These are phyloP conservation scores for Neurospora terricola DNA, from an alignment of 495 filamentous ascomycete species.

Conservation along the genomic window DNA sequence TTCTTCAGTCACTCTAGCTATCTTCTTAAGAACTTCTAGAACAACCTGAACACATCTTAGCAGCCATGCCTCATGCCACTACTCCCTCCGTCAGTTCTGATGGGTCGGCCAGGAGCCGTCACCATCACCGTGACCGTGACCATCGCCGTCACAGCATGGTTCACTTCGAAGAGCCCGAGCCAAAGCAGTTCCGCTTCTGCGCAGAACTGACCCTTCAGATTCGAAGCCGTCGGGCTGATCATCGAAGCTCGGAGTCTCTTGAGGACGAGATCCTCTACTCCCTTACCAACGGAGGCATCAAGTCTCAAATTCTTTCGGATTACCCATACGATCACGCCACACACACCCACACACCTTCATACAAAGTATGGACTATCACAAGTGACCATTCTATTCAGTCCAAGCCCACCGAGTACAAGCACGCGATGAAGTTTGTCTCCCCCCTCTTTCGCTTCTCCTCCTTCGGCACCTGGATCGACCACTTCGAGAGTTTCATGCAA, in stretches of 20 bases:
- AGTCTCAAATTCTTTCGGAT: constrained; percentile 7
- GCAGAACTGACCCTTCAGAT: constrained; percentile 18
- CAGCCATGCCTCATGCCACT: not conserved
- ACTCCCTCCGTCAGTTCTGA: not conserved
- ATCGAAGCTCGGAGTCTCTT: constrained; percentile 8
- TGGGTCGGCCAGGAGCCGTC: not conserved
- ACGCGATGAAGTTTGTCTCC: constrained; percentile 19
- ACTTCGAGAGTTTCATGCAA: constrained; percentile 9
- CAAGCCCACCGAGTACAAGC: constrained; percentile 13
- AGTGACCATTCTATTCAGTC: constrained; percentile 12
- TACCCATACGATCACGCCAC: not conserved
- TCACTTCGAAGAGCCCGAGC: not conserved
- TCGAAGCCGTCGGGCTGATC: constrained; percentile 17
- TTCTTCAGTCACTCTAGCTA: not conserved
- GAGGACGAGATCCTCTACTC: constrained; percentile 14
- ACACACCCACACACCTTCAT: not conserved
- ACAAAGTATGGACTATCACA: constrained; percentile 16
- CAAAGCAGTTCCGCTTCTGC: constrained; percentile 20
- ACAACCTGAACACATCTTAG: not conserved
- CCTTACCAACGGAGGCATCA: constrained; percentile 9
- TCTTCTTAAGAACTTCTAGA: not conserved
- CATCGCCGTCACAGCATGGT: not conserved
- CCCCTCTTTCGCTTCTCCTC: constrained; percentile 17
- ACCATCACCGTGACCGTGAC: not conserved
- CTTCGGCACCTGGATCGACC: constrained; percentile 9